Evolutionary conservation across 106 monocot genomes (phyloP), one percentile per base, ranked within the genome.

Genomic region (Dioscorea alata): DNA sequence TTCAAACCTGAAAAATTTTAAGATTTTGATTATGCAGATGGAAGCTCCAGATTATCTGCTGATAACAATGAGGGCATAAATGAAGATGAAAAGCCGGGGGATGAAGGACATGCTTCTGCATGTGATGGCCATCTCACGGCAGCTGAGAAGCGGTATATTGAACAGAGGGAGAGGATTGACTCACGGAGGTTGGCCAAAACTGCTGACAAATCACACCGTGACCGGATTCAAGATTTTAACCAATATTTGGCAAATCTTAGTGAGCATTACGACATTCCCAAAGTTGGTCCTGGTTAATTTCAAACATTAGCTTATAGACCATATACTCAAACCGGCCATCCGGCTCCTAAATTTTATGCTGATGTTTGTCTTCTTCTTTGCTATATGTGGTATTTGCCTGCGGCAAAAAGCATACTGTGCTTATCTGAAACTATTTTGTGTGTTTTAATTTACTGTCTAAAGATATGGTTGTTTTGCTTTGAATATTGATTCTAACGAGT

Each of bases 221-320:
- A 96, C 72, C 68, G 89, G 59, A 96, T 96, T 61, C 76, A 86
- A 57, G 84, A 86, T 13, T 96, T 96, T 80, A 96, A 96, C 20
- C 92, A 89, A 70, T 96, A 96, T 60, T 63, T 96, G 48, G 92
- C 91, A 9, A 96, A 96, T 48, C 71, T 96, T 53, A 96, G 96
- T 25, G 96, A 96, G 96, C 96, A 96, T 65, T 96, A 96, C 59
- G 96, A 96, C 74, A 96, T 92, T 24, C 96, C 96, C 18, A 96
- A 96, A 83, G 96, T 96, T 3, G 96, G 96, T 53, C 96, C 96
- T 78, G 96, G 96, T 22, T 96, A 76, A 81, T 42, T 42, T 5
- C 42, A 42, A 42, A 10, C 42, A 28, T 28, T 28, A 3, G n/a
- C n/a, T 28, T 6, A 42, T 10, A 42, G 1, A 2, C 6, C 42